phyloP scores from a whole-genome alignment of 352 stramenopile species.

The Pythium aquatile region DNA sequence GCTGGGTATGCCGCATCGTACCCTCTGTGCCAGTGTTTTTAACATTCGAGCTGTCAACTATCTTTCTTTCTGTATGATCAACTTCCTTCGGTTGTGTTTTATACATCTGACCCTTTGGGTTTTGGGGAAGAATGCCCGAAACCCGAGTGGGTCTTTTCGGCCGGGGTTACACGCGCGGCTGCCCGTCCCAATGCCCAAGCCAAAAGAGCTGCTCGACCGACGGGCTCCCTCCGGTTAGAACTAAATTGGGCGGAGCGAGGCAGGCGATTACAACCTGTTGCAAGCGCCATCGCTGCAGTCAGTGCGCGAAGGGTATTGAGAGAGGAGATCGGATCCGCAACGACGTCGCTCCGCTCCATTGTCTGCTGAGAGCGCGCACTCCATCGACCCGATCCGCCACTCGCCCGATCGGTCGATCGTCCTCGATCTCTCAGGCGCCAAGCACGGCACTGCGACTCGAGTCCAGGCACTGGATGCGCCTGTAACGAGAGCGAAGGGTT shows the following conservation, averaged over 20 bases:
- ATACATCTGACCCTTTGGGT: slow-evolving; percentile 10
- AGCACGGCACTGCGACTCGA: not conserved
- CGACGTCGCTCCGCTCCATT: slow-evolving; percentile 9
- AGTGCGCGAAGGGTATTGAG: slow-evolving; percentile 30
- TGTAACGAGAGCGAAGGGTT: not conserved
- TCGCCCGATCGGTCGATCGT: slow-evolving; percentile 3
- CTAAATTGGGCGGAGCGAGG: slow-evolving; percentile 7
- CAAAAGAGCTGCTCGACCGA: slow-evolving; percentile 3
- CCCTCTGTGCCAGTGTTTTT: slow-evolving; percentile 6
- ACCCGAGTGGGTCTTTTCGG: slow-evolving; percentile 3
- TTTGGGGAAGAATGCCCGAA: slow-evolving; percentile 7
- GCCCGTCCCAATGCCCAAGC: not conserved
- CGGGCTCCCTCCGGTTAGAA: not conserved
- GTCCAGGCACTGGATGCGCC: not conserved
- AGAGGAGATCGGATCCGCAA: slow-evolving; percentile 22
- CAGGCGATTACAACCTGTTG: not conserved
- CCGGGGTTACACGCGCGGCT: not conserved
- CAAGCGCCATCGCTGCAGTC: slow-evolving; percentile 1
- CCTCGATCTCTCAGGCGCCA: not conserved
- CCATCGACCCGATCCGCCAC: slow-evolving; percentile 16
- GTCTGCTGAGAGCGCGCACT: slow-evolving; percentile 14
- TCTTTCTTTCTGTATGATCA: slow-evolving; percentile 15
- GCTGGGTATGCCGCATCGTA: not conserved
- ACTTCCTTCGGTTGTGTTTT: slow-evolving; percentile 9
- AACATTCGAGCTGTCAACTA: not conserved